Conservation (phyloP, 1,284 basidiomycete species). For the Grifola frondosa region DNA sequence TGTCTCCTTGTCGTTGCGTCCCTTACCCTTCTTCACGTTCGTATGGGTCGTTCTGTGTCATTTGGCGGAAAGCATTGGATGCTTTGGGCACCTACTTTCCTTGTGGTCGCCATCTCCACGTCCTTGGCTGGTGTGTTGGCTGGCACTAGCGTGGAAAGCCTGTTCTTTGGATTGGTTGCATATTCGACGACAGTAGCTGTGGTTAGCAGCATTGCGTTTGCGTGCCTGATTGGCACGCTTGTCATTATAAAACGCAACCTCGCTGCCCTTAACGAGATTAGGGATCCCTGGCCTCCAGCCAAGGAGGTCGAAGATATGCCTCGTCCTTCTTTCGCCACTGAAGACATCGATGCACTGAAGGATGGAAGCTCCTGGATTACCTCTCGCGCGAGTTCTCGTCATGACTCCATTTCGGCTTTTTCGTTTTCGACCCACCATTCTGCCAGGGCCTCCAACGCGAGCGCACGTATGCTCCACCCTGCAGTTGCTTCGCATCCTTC, state of each 20-base stretch:
- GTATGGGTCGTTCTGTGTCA: slow-evolving; percentile 63
- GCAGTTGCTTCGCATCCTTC: slow-evolving; percentile 46
- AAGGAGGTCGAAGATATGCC: slow-evolving; percentile 49
- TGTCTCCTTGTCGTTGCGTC: slow-evolving; percentile 59
- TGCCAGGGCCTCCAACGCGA: slow-evolving; percentile 32
- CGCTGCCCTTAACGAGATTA: slow-evolving; percentile 45
- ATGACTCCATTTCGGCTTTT: slow-evolving; percentile 61
- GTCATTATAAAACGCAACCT: slow-evolving; percentile 64
- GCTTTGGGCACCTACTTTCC: slow-evolving; percentile 60
- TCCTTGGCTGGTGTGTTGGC: slow-evolving; percentile 57
- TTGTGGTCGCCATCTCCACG: slow-evolving; percentile 56
- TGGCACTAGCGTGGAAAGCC: slow-evolving; percentile 47
- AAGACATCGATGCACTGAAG: slow-evolving; percentile 65
- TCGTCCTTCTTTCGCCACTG: slow-evolving; percentile 60
- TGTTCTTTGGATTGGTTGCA: slow-evolving; percentile 60
- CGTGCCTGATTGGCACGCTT: slow-evolving; percentile 56
- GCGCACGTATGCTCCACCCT: slow-evolving; percentile 35
- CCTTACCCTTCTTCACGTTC: slow-evolving; percentile 66
- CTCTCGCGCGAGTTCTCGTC: slow-evolving; percentile 56
- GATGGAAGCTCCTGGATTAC: slow-evolving; percentile 77
- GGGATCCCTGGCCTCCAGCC: slow-evolving; percentile 57
- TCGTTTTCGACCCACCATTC: slow-evolving; percentile 66
- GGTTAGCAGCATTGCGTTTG: slow-evolving; percentile 51
- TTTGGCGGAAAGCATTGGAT: slow-evolving; percentile 68
- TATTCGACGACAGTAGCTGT: slow-evolving; percentile 55